phyloP scores from a whole-genome alignment of 2,329 filamentous ascomycete genomes.

The Podosphaera leucotricha region DNA sequence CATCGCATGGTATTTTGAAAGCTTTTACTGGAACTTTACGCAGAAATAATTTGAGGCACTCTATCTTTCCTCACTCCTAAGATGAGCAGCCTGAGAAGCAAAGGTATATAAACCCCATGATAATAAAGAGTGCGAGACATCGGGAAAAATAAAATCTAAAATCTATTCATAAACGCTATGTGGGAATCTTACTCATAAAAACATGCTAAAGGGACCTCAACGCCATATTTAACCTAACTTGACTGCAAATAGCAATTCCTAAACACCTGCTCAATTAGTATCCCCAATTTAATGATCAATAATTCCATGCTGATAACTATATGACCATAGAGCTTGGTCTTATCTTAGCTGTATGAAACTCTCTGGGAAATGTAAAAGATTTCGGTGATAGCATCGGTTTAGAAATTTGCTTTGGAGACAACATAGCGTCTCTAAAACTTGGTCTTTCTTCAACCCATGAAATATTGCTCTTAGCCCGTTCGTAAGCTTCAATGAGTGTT shows the following conservation, averaged over 20 bases:
- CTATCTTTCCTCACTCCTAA: no score
- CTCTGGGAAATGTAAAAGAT: not conserved
- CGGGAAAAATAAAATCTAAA: not conserved
- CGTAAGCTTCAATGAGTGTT: not conserved
- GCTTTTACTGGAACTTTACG: no score
- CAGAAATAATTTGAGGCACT: no score
- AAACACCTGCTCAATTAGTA: not conserved
- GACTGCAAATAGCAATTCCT: not conserved
- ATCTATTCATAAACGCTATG: not conserved
- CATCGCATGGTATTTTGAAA: no score
- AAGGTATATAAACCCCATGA: no score
- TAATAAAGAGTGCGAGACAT: no score
- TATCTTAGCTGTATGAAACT: not conserved
- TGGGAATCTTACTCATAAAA: not conserved
- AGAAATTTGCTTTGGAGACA: not conserved
- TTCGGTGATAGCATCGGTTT: not conserved
- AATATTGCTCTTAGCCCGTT: not conserved
- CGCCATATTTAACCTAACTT: not conserved
- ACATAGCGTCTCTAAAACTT: not conserved
- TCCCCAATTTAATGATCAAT: not conserved
- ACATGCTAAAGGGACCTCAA: not conserved
- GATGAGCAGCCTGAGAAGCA: no score
- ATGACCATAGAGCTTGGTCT: not conserved
- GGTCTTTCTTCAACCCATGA: not conserved
- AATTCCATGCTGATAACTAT: not conserved